phyloP scores from a whole-genome alignment of 1,139 yeast species.

The Pichia sp. region DNA sequence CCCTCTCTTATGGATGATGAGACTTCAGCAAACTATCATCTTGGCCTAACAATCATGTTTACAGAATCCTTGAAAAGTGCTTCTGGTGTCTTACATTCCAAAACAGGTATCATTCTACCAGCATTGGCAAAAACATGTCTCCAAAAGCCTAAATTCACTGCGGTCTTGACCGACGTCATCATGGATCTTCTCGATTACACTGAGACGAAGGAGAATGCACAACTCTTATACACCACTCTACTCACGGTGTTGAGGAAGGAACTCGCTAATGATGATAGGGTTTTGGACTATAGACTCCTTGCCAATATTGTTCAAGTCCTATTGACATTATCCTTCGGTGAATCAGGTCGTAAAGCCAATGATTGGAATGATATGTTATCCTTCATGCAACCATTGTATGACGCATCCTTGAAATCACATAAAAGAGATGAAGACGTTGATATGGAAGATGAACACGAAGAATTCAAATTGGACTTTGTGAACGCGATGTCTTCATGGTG shows the following conservation, averaged over 20 bases:
- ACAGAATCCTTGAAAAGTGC: conserved; percentile 74
- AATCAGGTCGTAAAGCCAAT: conserved; percentile 56
- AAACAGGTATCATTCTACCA: conserved; percentile 43
- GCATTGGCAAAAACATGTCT: conserved; percentile 37
- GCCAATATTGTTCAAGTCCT: conserved; percentile 26
- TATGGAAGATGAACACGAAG: conserved; percentile 6
- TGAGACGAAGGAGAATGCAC: conserved; percentile 42
- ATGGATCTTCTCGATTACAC: conserved; percentile 60
- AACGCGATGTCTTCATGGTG: conserved; percentile 35
- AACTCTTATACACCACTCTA: conserved; percentile 30
- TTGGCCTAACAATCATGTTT: conserved; percentile 54
- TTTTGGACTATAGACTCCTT: conserved; percentile 9
- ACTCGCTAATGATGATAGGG: not conserved
- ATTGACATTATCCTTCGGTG: conserved; percentile 50
- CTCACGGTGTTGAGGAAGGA: conserved; percentile 17
- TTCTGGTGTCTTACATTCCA: conserved; percentile 68
- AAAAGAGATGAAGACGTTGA: conserved; percentile 1
- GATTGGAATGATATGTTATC: conserved; percentile 33
- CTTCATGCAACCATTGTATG: conserved; percentile 13
- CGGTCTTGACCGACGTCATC: conserved; percentile 53
- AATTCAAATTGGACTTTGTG: conserved; percentile 24
- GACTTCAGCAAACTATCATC: conserved; percentile 34
- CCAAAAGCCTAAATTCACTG: conserved; percentile 24
- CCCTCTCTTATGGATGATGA: conserved; percentile 13
- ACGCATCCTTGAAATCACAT: conserved; percentile 5